These are phyloP conservation scores for Cucurbitaria berberidis DNA, from an alignment of 2,329 filamentous ascomycete genomes.

Conservation along the genomic window DNA sequence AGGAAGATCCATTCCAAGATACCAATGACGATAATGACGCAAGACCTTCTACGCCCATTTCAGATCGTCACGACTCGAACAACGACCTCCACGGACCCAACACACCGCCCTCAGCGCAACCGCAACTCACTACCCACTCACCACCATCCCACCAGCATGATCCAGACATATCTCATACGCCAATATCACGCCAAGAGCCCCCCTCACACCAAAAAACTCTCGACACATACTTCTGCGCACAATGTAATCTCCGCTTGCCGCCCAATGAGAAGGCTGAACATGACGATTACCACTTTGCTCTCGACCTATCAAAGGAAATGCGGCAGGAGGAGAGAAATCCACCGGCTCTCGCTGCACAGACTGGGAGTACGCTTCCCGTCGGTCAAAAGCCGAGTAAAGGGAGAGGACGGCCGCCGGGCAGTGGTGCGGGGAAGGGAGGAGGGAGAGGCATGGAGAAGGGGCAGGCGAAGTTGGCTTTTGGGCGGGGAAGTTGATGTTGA, in stretches of 20 bases:
- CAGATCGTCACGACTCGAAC: constrained; percentile 9
- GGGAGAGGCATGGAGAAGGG: constrained; percentile 48
- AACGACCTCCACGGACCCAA: constrained; percentile 13
- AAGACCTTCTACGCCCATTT: constrained; percentile 21
- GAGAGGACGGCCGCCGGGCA: constrained; percentile 48
- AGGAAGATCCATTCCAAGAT: constrained; percentile 19
- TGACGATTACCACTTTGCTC: constrained; percentile 92
- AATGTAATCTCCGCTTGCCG: constrained; percentile 69
- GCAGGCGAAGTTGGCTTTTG: constrained; percentile 55
- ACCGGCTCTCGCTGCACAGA: constrained; percentile 1
- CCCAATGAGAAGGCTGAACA: constrained; percentile 73
- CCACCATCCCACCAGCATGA: constrained; percentile 10
- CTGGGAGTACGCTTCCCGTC: constrained; percentile 10
- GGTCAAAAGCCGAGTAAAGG: constrained; percentile 32
- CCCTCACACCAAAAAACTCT: constrained; percentile 28
- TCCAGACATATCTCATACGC: constrained; percentile 1
- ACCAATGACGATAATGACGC: constrained; percentile 17
- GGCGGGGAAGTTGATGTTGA: constrained; percentile 22
- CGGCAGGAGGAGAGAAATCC: constrained; percentile 36
- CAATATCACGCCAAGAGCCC: not conserved
- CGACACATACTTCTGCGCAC: constrained; percentile 62
- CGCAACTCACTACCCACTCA: constrained; percentile 7
- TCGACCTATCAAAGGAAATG: constrained; percentile 74
- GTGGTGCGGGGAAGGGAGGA: constrained; percentile 14
- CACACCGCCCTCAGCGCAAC: constrained; percentile 46